phyloP scores from a whole-genome alignment of 2,329 filamentous ascomycete species.

The Ceratocystis diversiconidia region DNA sequence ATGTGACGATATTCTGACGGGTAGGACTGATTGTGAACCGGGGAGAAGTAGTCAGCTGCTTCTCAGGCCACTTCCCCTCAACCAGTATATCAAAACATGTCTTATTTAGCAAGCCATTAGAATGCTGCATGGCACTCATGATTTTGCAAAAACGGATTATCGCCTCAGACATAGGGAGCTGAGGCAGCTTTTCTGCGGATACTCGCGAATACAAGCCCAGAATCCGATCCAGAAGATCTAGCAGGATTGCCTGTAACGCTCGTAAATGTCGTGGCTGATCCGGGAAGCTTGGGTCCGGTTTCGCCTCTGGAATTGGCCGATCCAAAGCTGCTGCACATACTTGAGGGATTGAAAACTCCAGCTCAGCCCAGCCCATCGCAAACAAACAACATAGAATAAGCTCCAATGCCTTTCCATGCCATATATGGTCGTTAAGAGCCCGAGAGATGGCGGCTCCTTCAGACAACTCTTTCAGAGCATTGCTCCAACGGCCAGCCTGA shows the following conservation, averaged over 20 bases:
- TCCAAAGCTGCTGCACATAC: conserved; percentile 41
- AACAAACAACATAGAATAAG: conserved; percentile 70
- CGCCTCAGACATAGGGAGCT: conserved; percentile 56
- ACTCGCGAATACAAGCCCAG: conserved; percentile 58
- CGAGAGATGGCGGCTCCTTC: conserved; percentile 68
- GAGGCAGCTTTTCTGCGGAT: conserved; percentile 55
- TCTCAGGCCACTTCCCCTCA: conserved; percentile 41
- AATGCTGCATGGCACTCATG: conserved; percentile 50
- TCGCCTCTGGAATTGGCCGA: conserved; percentile 29
- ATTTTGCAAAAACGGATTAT: conserved; percentile 60
- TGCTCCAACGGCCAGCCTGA: conserved; percentile 76
- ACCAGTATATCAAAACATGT: conserved; percentile 51
- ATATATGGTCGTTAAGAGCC: conserved; percentile 78
- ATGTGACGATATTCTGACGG: conserved; percentile 48
- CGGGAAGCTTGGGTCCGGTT: conserved; percentile 26
- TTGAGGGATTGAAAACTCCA: conserved; percentile 65
- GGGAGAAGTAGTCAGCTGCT: conserved; percentile 37
- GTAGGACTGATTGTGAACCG: conserved; percentile 41
- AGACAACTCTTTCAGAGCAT: conserved; percentile 69
- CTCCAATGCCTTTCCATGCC: conserved; percentile 92
- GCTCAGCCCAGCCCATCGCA: conserved; percentile 67
- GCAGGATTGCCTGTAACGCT: conserved; percentile 45
- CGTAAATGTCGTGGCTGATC: conserved; percentile 40
- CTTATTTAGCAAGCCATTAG: conserved; percentile 47
- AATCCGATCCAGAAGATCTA: conserved; percentile 63